Evolutionary conservation across 2,329 filamentous ascomycete species (phyloP).

Genomic region (Thielaviopsis ethacetica): DNA sequence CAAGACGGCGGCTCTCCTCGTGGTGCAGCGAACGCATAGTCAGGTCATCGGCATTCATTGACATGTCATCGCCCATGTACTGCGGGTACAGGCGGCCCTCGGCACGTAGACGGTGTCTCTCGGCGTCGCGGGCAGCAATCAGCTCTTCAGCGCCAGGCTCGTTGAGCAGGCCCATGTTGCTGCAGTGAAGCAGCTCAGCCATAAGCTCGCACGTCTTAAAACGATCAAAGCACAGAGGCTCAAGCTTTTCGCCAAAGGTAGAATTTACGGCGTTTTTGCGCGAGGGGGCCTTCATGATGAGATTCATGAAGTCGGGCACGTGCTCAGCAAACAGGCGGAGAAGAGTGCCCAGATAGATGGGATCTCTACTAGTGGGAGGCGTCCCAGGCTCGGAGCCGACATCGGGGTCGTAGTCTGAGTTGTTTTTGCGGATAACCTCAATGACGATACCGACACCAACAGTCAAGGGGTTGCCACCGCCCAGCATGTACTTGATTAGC

Average conservation of each 20-base stretch:
- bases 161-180: conserved; percentile 94
- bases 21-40: conserved; percentile 39
- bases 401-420: conserved; percentile 95
- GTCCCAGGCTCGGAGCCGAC: conserved; percentile 66
- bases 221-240: conserved; percentile 88
- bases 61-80: conserved; percentile 23
- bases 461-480: conserved; percentile 82
- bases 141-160: conserved; percentile 80
- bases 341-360: conserved; percentile 86
- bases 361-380: conserved; percentile 69
- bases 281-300: conserved; percentile 65
- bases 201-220: conserved; percentile 99
- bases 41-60: conserved; percentile 35
- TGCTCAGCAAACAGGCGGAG: conserved; percentile 78
- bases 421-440: conserved; percentile 97
- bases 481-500: conserved; percentile 82
- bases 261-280: conserved; percentile 63
- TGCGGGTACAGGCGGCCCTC: conserved; percentile 50
- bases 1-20: conserved; percentile 49
- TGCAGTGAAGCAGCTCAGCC: conserved; percentile 93
- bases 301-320: conserved; percentile 82
- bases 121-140: conserved; percentile 60
- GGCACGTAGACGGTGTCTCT: conserved; percentile 61
- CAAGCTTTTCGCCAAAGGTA: conserved; percentile 79
- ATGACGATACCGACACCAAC: conserved; percentile 96